Evolutionary conservation across 768 basidiomycete species (phyloP), one percentile per base, ranked within the genome.

Genomic region (Leccinum longicurvipes): DNA sequence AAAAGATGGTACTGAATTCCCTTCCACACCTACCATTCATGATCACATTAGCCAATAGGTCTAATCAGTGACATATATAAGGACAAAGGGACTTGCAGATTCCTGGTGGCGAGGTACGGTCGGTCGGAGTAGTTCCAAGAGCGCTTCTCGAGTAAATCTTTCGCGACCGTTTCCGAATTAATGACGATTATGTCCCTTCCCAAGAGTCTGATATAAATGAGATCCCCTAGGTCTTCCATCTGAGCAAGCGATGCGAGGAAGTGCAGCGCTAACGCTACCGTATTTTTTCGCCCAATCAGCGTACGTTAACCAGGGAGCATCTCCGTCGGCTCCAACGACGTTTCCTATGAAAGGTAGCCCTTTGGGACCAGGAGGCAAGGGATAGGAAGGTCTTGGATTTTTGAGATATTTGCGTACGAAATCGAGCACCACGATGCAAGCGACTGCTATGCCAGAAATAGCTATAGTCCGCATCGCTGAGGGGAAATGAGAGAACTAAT

Each of bases 51-150:
- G 36, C 44, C 3, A 14, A 47, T 24, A 23, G 6, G 7, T 24
- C 9, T 25, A 46, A 45, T 24, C 23, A n/a, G 34, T n/a, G n/a
- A 41, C n/a, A 14, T 29, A 32, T 32, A 32, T 32, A 19, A 10
- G 23, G 14, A 45, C 21, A 29, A 9, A n/a, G 11, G 21, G 5
- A 36, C 59, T 50, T 42, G 56, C 63, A 61, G 8, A 3, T 53
- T 50, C 50, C 36, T 60, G 19, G 61, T 64, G 7, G 59, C 47
- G 32, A 72, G 45, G 31, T 51, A 57, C 23, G 82, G 82, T 8
- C 83, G 76, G 57, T 80, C 80, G 5, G 81, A 81, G 59, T 82
- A 82, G 45, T 79, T 75, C 12, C 63, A 64, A 9, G 79, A 77
- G 11, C 79, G 76, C 29, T 69, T 65, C 47, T 81, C 80, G 32